Conservation (phyloP, 192 early-diverging fungal genomes). For the Podila minutissima region DNA sequence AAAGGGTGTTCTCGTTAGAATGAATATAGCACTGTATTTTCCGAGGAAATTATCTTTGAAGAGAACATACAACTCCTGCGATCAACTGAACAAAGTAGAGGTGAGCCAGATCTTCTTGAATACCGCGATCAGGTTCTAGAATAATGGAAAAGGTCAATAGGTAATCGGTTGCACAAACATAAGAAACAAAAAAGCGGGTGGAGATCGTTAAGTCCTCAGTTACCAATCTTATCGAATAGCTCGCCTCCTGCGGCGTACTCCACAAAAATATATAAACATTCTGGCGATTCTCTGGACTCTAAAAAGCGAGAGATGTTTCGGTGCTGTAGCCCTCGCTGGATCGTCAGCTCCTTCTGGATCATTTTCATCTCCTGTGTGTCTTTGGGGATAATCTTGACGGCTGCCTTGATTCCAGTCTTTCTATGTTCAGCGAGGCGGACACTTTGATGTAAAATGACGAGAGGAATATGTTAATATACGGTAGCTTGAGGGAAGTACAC, state of each 20-base stretch:
- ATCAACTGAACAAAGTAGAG: slow-evolving; percentile 79
- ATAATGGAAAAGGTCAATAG: not conserved
- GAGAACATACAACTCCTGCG: slow-evolving; percentile 63
- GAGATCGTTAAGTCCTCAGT: no score
- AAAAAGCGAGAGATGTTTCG: slow-evolving; percentile 67
- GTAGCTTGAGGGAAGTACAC: not conserved
- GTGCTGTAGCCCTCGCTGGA: slow-evolving; percentile 60
- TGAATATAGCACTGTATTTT: not conserved
- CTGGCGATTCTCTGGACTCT: slow-evolving; percentile 59
- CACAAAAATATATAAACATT: slow-evolving; percentile 66
- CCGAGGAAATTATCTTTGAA: not conserved
- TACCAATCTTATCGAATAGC: slow-evolving; percentile 78
- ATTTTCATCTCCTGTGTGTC: slow-evolving; percentile 19
- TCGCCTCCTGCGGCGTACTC: slow-evolving; percentile 77
- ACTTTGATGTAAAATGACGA: slow-evolving; percentile 27
- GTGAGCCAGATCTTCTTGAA: slow-evolving; percentile 77
- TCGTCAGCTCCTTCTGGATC: slow-evolving; percentile 65
- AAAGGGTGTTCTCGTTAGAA: not conserved
- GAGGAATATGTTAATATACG: not conserved
- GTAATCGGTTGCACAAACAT: not conserved
- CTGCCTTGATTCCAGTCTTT: slow-evolving; percentile 52
- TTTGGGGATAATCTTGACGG: slow-evolving; percentile 71
- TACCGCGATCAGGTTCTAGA: slow-evolving; percentile 71
- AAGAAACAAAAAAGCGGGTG: not conserved
- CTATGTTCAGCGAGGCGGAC: slow-evolving; percentile 65